Evolutionary conservation across 1,139 yeast genomes (phyloP), one percentile per base, ranked within the genome.

Genomic region (Lizanozyma gosingica): DNA sequence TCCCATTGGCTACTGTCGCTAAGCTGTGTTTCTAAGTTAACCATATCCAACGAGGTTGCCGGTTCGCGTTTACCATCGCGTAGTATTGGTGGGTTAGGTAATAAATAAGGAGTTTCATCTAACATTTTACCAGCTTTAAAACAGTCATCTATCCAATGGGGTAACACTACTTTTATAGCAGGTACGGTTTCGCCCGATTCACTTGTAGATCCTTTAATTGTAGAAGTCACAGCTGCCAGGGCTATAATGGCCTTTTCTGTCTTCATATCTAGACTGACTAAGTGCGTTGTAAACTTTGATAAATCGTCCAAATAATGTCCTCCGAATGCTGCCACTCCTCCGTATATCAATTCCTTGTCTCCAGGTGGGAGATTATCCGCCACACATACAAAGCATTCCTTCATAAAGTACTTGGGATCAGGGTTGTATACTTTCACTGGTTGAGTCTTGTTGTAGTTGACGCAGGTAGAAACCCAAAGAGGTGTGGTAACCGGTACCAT

Each of bases 131-230:
- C 71, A 37, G 68, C 54, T 41, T 69, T 76, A 44, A 87, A 65
- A 51, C 92, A 82, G 45, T 79, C 84, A 44, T 81, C 79, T 2
- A 80, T 55, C 94, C 97, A 90, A 27, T 76, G 76, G 0, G 95
- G 94, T 11, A 73, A 62, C 2, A 88, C 92, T 4, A 84, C 69
- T 43, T 76, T 73, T 35, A 86, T 78, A 33, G 65, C 59, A 6
- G 29, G 29, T 22, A 22, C 29, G 40, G 68, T 56, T 1, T 59
- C 58, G 15, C 53, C 52, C 2, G 51, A 59, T 2, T 58, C 62
- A 15, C 63, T 60, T n/a, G n/a, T n/a, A n/a, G n/a, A n/a, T n/a
- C n/a, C n/a, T n/a, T n/a, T n/a, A n/a, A n/a, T n/a, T n/a, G n/a
- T n/a, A 15, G 63, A 57, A 15, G 63, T 65, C 1, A 70, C 47